Evolutionary conservation across 371 early-diverging fungal species (phyloP).

Genomic region (Chytridium lagenaria): DNA sequence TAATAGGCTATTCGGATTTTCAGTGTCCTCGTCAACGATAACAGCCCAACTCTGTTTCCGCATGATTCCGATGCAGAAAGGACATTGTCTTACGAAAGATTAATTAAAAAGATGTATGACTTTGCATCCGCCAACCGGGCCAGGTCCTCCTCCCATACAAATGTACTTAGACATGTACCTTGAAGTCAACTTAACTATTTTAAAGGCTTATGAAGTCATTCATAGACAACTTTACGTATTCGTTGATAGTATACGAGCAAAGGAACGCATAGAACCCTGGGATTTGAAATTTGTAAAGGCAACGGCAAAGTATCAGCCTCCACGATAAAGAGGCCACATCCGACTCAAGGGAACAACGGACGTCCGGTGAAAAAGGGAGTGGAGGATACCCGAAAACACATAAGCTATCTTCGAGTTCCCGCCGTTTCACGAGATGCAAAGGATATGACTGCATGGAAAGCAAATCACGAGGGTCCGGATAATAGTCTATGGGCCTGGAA

Average conservation of each 20-base stretch:
- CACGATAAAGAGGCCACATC: neutral
- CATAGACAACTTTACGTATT: neutral
- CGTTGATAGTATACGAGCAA: neutral
- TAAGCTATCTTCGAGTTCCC: constrained; percentile 3
- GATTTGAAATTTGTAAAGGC: neutral
- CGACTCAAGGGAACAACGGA: neutral
- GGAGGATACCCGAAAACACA: neutral
- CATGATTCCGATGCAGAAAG: neutral
- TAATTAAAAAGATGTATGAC: no score
- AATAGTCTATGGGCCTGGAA: constrained; percentile 1
- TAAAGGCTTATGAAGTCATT: neutral
- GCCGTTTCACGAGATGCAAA: neutral
- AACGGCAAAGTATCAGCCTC: neutral
- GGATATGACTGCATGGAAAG: neutral
- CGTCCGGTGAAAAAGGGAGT: neutral
- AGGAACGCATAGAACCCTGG: neutral
- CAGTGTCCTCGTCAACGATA: neutral
- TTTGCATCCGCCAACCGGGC: no score
- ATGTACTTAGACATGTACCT: no score
- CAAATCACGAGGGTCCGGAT: neutral
- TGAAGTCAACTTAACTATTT: no score
- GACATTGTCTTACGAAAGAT: no score
- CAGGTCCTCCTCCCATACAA: no score
- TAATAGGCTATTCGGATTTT: constrained; percentile 1
- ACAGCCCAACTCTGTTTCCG: neutral